These are phyloP conservation scores for Cryptomeria japonica DNA, from an alignment of 75 land plant species.

Conservation along the genomic window DNA sequence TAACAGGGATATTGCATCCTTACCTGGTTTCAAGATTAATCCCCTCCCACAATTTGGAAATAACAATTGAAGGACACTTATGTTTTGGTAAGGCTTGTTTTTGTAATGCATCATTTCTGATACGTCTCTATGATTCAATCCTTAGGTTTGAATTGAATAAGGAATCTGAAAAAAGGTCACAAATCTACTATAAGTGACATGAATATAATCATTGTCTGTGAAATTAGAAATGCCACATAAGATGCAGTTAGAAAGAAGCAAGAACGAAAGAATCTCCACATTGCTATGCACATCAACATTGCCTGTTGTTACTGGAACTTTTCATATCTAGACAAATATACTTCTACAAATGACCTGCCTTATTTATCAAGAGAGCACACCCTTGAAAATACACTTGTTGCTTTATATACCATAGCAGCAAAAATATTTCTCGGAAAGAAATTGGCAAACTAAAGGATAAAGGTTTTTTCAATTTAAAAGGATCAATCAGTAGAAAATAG, in stretches of 20 bases:
- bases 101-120: background rate
- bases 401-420: background rate
- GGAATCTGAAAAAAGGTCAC: background rate
- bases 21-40: slow-evolving; percentile 84
- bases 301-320: background rate
- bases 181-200: background rate
- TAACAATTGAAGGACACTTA: slow-evolving; percentile 84
- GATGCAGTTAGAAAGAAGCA: background rate
- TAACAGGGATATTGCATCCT: slow-evolving; percentile 70
- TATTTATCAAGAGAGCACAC: background rate
- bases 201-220: background rate
- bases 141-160: background rate
- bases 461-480: too few species aligned
- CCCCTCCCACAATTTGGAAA: slow-evolving; percentile 88
- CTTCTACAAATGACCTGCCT: background rate
- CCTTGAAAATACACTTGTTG: background rate
- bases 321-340: background rate
- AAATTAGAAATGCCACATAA: background rate
- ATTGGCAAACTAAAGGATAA: too few species aligned
- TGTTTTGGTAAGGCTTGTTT: slow-evolving; percentile 58
- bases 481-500: too few species aligned
- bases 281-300: background rate
- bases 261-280: background rate
- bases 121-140: background rate
- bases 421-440: too few species aligned